Evolutionary conservation across 176 grass and related monocot species (phyloP).

Genomic region (Oryza officinalis): DNA sequence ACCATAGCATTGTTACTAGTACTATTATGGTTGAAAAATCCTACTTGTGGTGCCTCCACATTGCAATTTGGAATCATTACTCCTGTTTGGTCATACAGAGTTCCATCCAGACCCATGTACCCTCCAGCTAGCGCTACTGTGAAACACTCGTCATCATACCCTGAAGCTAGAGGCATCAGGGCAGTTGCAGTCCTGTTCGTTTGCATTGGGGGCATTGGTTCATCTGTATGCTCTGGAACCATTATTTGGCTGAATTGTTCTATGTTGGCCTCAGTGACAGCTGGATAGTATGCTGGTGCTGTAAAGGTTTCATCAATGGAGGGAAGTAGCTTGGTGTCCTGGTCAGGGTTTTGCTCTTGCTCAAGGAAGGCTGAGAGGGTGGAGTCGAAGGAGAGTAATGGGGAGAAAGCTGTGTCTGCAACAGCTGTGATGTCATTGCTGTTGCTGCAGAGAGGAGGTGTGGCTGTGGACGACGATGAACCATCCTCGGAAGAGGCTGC

Average conservation of each 20-base stretch:
- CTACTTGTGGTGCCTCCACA: constrained; percentile 39
- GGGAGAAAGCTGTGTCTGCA: constrained; percentile 50
- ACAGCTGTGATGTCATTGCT: constrained; percentile 40
- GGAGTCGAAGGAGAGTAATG: constrained; percentile 62
- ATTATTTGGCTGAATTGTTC: constrained; percentile 57
- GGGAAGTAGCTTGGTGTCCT: constrained; percentile 40
- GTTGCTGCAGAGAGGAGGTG: constrained; percentile 51
- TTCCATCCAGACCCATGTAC: constrained; percentile 60
- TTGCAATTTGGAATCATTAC: constrained; percentile 37
- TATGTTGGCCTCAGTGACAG: constrained; percentile 10
- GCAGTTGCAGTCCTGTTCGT: constrained; percentile 29
- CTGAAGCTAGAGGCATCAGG: constrained; percentile 37
- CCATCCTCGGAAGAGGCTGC: constrained; percentile 49
- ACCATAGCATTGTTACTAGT: constrained; percentile 44
- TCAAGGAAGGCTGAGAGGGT: constrained; percentile 60
- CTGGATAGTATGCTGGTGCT: constrained; percentile 40
- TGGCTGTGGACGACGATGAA: constrained; percentile 47
- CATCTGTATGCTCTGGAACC: constrained; percentile 38
- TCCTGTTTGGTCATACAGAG: constrained; percentile 49
- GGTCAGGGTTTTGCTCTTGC: constrained; percentile 40
- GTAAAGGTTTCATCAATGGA: constrained; percentile 35
- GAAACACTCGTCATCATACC: constrained; percentile 43
- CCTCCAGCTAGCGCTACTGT: constrained; percentile 48
- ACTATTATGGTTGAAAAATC: constrained; percentile 50
- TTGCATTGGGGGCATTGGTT: constrained; percentile 43